phyloP scores from a whole-genome alignment of 139 green algal genomes.

The Micractinium conductrix region DNA sequence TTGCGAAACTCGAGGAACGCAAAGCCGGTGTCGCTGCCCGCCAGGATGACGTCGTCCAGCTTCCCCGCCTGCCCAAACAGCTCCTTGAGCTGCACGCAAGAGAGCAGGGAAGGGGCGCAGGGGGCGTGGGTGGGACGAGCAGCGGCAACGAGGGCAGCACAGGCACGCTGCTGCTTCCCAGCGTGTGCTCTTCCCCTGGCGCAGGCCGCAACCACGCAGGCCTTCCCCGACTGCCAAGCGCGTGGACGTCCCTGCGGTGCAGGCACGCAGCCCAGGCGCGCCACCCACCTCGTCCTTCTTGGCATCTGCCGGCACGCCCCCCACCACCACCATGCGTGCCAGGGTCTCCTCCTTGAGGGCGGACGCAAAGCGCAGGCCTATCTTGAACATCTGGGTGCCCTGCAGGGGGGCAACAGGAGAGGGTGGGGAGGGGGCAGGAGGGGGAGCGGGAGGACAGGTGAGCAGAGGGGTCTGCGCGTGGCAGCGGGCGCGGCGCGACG shows the following conservation, averaged over 20 bases:
- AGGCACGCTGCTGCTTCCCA: too few relatives aligned
- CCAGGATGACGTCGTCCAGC: slow-evolving; percentile 48
- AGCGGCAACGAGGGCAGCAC: too few relatives aligned
- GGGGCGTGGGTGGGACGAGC: too few relatives aligned
- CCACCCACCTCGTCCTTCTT: slow-evolving; percentile 49
- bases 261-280: too few relatives aligned
- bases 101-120: too few relatives aligned
- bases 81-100: slow-evolving; percentile 55
- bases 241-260: too few relatives aligned
- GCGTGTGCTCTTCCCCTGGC: too few relatives aligned
- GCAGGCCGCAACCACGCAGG: too few relatives aligned
- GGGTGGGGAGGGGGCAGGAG: not conserved
- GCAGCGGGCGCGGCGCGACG: too few relatives aligned
- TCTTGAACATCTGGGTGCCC: slow-evolving; percentile 36
- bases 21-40: slow-evolving; percentile 38
- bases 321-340: slow-evolving; percentile 53
- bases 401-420: slow-evolving; percentile 11
- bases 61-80: slow-evolving; percentile 68
- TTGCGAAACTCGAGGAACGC: slow-evolving; percentile 62
- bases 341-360: slow-evolving; percentile 35
- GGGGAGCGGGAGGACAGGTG: not conserved
- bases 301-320: slow-evolving; percentile 52
- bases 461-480: too few relatives aligned
- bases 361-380: slow-evolving; percentile 43
- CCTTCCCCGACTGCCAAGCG: too few relatives aligned